These are phyloP conservation scores for Lagenidium sp. DNA, from an alignment of 352 stramenopile species.

Conservation along the genomic window DNA sequence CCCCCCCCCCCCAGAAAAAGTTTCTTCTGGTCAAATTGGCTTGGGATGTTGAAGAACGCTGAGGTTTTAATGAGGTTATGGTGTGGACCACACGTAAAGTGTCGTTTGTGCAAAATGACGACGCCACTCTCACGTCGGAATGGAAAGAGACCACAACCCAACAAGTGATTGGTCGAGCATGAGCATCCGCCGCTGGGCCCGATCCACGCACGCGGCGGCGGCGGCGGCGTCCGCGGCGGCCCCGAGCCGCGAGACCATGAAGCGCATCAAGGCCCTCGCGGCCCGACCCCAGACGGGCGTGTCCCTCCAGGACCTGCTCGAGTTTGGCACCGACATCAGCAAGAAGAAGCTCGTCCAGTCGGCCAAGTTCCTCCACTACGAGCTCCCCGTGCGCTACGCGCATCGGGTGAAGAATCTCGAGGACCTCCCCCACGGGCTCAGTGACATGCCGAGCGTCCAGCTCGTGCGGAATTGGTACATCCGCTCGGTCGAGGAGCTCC, in stretches of 20 bases:
- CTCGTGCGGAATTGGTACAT: constrained; percentile 97
- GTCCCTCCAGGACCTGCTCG: constrained; percentile 83
- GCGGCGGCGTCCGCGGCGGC: constrained; percentile 9
- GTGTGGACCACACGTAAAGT: too few species aligned
- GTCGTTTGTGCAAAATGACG: neutral
- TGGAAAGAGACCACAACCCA: neutral
- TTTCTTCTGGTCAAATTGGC: too few species aligned
- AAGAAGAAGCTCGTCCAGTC: constrained; percentile 85
- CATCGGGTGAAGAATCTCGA: constrained; percentile 95
- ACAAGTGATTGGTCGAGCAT: too few species aligned
- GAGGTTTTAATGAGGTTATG: too few species aligned
- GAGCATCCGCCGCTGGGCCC: too few species aligned
- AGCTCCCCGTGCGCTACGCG: constrained; percentile 97
- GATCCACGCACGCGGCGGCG: neutral
- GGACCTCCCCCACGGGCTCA: constrained; percentile 91
- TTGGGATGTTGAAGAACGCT: too few species aligned
- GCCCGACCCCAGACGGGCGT: constrained; percentile 75
- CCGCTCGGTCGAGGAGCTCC: constrained; percentile 93
- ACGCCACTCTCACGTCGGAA: neutral
- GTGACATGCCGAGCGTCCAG: constrained; percentile 90
- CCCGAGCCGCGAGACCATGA: constrained; percentile 25
- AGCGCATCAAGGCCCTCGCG: constrained; percentile 62
- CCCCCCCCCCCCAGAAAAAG: too few species aligned
- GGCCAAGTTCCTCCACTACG: constrained; percentile 95
- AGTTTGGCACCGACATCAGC: constrained; percentile 78